Base-by-base conservation (phyloP, 2,329 filamentous ascomycete species). In the Penicillium vulpinum region DNA sequence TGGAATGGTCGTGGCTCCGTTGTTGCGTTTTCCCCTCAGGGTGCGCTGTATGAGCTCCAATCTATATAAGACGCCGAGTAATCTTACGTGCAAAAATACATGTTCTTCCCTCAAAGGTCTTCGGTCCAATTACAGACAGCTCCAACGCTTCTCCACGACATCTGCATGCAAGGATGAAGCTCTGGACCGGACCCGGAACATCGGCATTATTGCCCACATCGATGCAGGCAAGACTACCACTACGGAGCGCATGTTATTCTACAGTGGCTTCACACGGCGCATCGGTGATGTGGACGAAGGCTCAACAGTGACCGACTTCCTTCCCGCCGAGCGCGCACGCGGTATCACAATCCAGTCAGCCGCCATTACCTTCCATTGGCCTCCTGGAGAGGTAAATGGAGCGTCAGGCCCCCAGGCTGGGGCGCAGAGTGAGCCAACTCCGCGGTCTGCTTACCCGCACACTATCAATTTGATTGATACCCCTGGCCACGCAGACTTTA, bases 161-260 rank as follows among this genome's bases (percentile, higher is more conserved):
- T 21, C 62, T 4, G 51, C 52, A 57, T 60, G 57, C 28, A 66
- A 72, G 39, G 62, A 53, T 29, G 63, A 67, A 29, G 62, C 70
- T 59, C 78, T 86, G 18, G 80, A 84, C 38, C 85, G 85, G 67
- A 94, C 92, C 50, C 84, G 93, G 66, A 99, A 99, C 71, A 97
- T 99, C 72, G 94, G 94, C 60, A 97, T 99, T 65, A 97, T 99
- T 74, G 94, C 94, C 58, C 94, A 99, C 75, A 96, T 99, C 63
- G 94, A 97, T 86, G 94, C 94, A 55, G 94, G 94, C 9, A 99
- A 99, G 81, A 99, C 94, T 1, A 97, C 94, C 0, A 99, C 94
- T 0, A 97, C 94, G 4, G 94, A 99, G 85, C 92, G 94, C 57
- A 97, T 97, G 93, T 88, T 99, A 69, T 97, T 92, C 72, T 96